Base-by-base conservation (phyloP, 495 filamentous ascomycete species). In the Tuber calosporum region DNA sequence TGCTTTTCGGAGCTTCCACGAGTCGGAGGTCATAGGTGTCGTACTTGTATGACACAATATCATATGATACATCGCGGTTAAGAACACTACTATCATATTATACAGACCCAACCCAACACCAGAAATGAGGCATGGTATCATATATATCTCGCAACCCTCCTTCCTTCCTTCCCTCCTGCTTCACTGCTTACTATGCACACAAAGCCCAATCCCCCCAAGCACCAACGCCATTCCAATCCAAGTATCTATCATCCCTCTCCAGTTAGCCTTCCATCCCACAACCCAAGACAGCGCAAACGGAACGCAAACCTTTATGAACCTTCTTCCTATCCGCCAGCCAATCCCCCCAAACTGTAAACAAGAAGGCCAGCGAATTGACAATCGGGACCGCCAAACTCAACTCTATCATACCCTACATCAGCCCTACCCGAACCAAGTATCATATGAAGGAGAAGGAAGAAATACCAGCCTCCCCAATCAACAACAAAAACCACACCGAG, bases 401-500 rank as follows among this genome's bases (percentile, higher is more conserved):
- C 82, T 99, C 95, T 94, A 72, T 17, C 58, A 17, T 4, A 26
- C n/a, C 62, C 36, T 17, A 62, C 68, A 45, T 70, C 19, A 75
- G 62, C 43, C 41, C 38, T 15, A 62, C 40, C 22, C 43, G 43
- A n/a, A 40, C 37, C 42, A 41, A 45, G 70, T 68, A 78, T 48
- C n/a, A 30, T 26, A n/a, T 9, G 8, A 26, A 58, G 13, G 3
- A 58, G 67, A 75, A 74, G 73, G 45, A 74, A 6, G 20, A n/a
- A 48, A 48, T 83, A 95, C 93, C 92, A 77, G 94, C 93, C 83
- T 93, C 87, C 71, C 95, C 95, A 85, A 99, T 92, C 75, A 99
- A 84, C 77, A 97, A 82, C 80, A 99, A 99, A 79, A 99, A 99
- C 95, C 95, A 99, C 75, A 99, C 86, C 79, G 92, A 96, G 73